Base-by-base conservation (phyloP, 2,329 filamentous ascomycete genomes). In the Coniochaeta sp. region DNA sequence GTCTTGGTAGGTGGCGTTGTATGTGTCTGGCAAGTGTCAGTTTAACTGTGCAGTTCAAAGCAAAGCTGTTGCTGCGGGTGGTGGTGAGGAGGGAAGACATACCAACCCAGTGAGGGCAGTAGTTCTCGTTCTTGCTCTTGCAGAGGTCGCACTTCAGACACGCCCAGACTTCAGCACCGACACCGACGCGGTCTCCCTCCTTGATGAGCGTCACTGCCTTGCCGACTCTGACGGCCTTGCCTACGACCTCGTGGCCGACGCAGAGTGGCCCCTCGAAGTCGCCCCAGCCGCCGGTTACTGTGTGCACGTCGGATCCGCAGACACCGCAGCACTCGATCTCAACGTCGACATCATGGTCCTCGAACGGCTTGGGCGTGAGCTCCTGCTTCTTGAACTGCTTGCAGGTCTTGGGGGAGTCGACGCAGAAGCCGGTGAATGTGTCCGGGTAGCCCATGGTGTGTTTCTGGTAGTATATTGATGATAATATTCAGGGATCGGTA, bases 261-360 rank as follows among this genome's bases (percentile, higher is more conserved):
- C 79, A 82, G 43, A 83, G 69, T 2, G 80, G 79, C 0, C 74
- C 74, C 55, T 73, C 60, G 56, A 70, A 76, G 62, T 69, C 67
- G 1, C 80, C 79, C 81, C 81, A 84, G 62, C 81, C 80, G 60
- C 80, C 79, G 60, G 73, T 81, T 62, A 84, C 74, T n/a, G 80
- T 84, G 70, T 85, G 83, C n/a, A 85, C 74, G 67, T 86, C 83
- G 60, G 77, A 82, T 58, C 83, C 82, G 67, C 83, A 86, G 40
- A 86, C 76, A 68, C 86, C 86, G 68, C 86, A 89, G 62, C 81
- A 83, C 64, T 88, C 82, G 67, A 91, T 86, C 73, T 88, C 85
- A 70, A 91, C 83, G 68, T 90, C 88, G 66, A 90, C 80, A 69
- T 90, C 86, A 70, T 85, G 78, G 67, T 87, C 84, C 0, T 55